Evolutionary conservation across 2,329 filamentous ascomycete genomes (phyloP), one percentile per base, ranked within the genome.

Genomic region (Cercospora berteroae): DNA sequence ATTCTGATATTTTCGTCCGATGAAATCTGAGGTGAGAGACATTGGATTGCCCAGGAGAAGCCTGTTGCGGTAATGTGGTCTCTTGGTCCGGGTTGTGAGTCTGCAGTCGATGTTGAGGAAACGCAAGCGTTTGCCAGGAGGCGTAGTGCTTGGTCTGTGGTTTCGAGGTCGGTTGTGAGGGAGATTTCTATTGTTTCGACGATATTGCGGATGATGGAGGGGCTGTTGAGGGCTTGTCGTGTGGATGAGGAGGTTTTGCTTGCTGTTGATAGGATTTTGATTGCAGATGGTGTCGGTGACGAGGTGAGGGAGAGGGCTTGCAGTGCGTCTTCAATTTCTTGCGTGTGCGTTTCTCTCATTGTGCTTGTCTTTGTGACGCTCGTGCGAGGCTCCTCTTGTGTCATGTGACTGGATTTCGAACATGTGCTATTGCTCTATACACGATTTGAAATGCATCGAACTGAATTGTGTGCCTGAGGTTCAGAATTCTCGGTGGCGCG

Each of bases 91-190:
- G 27, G 55, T n/a, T 58, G 72, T 9, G 39, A 56, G 5, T 25
- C 12, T 52, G 23, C 10, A 23, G 58, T 50, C 16, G 71, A 80
- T 74, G 79, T 77, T 69, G 52, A n/a, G n/a, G n/a, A 57, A 39
- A 69, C 72, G 66, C 73, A 76, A 52, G 75, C 74, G 50, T 77
- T 78, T 9, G 74, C 76, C n/a, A 78, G 69, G 52, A 75, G 77
- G 9, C 75, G 72, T 2, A 77, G 70, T 16, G 73, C 70, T 2
- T 48, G 44, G 10, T 66, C 63, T 23, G 60, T 42, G 7, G 63
- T 67, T 33, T 67, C 60, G n/a, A 48, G 29, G 18, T 66, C 63
- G 18, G 68, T 57, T 59, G 56, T 57, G 52, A 70, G 36, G 12
- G 55, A 56, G 60, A 10, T 12, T 55, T 71, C 60, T 9, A 71